Conservation (phyloP, 164 flowering plant genomes). For the Aristolochia contorta region DNA sequence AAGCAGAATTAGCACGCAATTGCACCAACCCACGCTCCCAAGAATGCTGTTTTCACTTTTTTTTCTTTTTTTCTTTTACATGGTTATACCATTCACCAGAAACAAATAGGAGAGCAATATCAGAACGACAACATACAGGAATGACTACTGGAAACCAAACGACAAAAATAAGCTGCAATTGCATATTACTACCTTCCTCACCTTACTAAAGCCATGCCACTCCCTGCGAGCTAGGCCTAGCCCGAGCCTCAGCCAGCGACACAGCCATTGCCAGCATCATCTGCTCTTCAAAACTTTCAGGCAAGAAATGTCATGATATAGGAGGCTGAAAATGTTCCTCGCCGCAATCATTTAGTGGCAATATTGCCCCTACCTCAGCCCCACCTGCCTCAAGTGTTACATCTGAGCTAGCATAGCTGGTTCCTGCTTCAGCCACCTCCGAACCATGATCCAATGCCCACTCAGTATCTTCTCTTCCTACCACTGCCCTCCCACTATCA, state of each 20-base stretch:
- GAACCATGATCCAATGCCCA: constrained; percentile 41
- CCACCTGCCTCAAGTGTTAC: constrained; percentile 20
- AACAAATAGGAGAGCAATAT: neutral
- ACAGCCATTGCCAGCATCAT: constrained; percentile 97
- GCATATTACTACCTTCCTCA: neutral
- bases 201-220: constrained; percentile 53
- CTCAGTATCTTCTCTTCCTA: constrained; percentile 29
- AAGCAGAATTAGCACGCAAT: too few relatives aligned
- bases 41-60: neutral
- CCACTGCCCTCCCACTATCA: constrained; percentile 18
- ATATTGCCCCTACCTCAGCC: constrained; percentile 4
- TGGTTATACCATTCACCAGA: neutral
- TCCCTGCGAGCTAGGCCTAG: constrained; percentile 36
- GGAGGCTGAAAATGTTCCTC: constrained; percentile 27
- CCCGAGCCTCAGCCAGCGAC: constrained; percentile 78
- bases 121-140: neutral
- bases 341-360: constrained; percentile 19
- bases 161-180: neutral
- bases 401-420: constrained; percentile 56
- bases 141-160: too few relatives aligned
- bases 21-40: neutral
- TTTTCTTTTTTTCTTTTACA: neutral
- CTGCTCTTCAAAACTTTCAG: constrained; percentile 93
- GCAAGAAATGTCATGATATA: constrained; percentile 34
- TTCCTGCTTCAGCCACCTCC: constrained; percentile 57